Evolutionary conservation across 2,329 filamentous ascomycete species (phyloP), one percentile per base, ranked within the genome.

Genomic region (Phyllachora maydis): DNA sequence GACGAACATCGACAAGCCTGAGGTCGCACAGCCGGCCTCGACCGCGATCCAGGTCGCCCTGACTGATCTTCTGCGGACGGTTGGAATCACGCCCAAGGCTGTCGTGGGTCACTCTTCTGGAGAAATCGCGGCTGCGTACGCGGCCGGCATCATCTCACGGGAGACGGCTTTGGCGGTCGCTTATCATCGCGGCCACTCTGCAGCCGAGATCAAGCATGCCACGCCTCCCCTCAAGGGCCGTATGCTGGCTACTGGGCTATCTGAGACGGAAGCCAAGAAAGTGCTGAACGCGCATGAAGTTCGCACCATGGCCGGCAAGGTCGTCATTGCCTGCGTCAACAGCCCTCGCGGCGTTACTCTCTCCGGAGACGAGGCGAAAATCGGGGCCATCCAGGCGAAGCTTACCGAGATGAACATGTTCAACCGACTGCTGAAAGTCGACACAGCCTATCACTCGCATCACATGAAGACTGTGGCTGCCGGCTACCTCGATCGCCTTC

Each of bases 381-480:
- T 53, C 5, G 22, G 32, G 0, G 28, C 38, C 7, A 26, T 40
- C 0, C 26, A 36, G 23, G 28, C 22, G 1, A 15, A 40, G 2
- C 24, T 45, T 0, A 27, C 37, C 2, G 34, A 33, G 7, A 28
- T 35, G 5, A 28, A 34, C 13, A 32, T 36, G 4, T 45, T 51
- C 22, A 28, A 36, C 1, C 29, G 46, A 4, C 19, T 30, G 1
- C 34, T 57, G 0, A 34, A 38, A 8, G 49, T 53, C 3, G 43
- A 50, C 24, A 45, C 28, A 9, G 52, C 52, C 0, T 56, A 55
- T 25, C 47, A 52, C 27, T 50, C 47, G 1, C 40, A 42, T 11
- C 46, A 52, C 23, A 54, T 54, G 46, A 13, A 14, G 10, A 14
- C 21, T 5, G 21, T 23, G 2, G 12, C 25, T 3, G 11, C 16